Evolutionary conservation across 1,139 yeast genomes (phyloP).

Genomic region (Citeromyces hawaiiensis): DNA sequence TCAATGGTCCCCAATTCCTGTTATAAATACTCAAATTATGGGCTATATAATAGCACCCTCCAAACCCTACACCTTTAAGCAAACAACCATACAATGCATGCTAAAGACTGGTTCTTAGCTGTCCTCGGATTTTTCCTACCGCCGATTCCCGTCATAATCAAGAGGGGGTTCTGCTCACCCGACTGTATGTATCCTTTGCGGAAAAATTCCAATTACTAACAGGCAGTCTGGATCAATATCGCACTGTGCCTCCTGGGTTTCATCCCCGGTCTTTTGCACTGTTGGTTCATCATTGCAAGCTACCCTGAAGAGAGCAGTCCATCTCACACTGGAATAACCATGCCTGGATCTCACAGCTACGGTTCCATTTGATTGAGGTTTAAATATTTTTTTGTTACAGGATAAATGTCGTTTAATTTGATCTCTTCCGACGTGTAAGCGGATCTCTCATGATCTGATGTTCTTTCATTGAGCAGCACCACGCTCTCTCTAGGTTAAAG

Average conservation of each 20-base stretch:
- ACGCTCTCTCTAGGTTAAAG: too few species aligned
- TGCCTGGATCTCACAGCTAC: conserved; percentile 16
- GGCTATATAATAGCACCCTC: background rate
- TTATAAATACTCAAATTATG: too few species aligned
- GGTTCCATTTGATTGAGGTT: conserved; percentile 4
- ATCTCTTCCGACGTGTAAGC: too few species aligned
- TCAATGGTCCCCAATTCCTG: too few species aligned
- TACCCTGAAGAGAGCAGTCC: conserved; percentile 34
- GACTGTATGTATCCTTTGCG: conserved; percentile 24
- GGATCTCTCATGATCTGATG: too few species aligned
- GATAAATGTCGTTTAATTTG: too few species aligned
- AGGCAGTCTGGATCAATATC: conserved; percentile 42
- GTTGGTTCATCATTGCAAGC: conserved; percentile 42
- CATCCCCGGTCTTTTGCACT: conserved; percentile 66
- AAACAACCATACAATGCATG: conserved; percentile 27
- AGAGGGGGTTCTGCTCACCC: conserved; percentile 59
- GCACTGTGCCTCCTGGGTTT: conserved; percentile 67
- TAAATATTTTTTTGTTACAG: background rate
- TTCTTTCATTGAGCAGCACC: too few species aligned
- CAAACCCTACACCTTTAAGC: background rate
- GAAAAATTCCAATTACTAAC: background rate
- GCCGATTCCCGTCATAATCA: conserved; percentile 69
- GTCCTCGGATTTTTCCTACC: conserved; percentile 73
- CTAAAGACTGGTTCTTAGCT: conserved; percentile 70
- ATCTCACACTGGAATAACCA: conserved; percentile 16